These are phyloP conservation scores for Mycena belliarum DNA, from an alignment of 768 basidiomycete genomes.

Conservation along the genomic window DNA sequence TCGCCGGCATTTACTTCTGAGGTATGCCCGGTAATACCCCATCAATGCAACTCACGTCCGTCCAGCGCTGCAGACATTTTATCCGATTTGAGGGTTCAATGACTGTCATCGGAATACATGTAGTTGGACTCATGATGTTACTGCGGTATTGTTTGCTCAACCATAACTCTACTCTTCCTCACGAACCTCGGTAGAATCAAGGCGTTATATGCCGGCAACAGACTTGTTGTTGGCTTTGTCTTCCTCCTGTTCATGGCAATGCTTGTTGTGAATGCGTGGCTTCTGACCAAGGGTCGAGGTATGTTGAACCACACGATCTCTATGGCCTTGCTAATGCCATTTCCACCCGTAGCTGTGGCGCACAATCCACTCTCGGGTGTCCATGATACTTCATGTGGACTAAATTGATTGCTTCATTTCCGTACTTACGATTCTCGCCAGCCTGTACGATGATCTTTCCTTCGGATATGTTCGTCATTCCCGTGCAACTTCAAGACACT, in stretches of 20 bases:
- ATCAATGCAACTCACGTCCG: background rate
- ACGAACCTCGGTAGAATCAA: conserved; percentile 26
- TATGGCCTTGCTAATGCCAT: background rate
- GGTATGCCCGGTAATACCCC: conserved; percentile 27
- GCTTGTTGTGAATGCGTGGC: conserved; percentile 52
- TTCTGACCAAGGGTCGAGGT: conserved; percentile 55
- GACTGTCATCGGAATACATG: conserved; percentile 52
- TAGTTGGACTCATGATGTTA: conserved; percentile 61
- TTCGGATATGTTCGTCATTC: conserved; percentile 36
- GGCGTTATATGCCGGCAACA: conserved; percentile 39
- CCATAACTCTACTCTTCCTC: background rate
- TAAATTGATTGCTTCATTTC: background rate
- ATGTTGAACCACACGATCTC: conserved; percentile 21
- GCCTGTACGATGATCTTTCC: conserved; percentile 48
- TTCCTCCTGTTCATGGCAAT: conserved; percentile 42
- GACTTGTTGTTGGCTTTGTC: conserved; percentile 31
- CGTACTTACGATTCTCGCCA: conserved; percentile 17
- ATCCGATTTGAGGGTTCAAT: conserved; percentile 55
- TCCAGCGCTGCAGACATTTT: conserved; percentile 43
- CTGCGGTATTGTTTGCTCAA: conserved; percentile 38
- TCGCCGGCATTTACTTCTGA: conserved; percentile 41
- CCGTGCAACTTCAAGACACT: background rate
- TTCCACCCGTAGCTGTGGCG: conserved; percentile 43
- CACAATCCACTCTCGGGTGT: conserved; percentile 42
- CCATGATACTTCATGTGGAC: conserved; percentile 27